Conservation (phyloP, 306 rosid species). For the Ceratonia siliqua region DNA sequence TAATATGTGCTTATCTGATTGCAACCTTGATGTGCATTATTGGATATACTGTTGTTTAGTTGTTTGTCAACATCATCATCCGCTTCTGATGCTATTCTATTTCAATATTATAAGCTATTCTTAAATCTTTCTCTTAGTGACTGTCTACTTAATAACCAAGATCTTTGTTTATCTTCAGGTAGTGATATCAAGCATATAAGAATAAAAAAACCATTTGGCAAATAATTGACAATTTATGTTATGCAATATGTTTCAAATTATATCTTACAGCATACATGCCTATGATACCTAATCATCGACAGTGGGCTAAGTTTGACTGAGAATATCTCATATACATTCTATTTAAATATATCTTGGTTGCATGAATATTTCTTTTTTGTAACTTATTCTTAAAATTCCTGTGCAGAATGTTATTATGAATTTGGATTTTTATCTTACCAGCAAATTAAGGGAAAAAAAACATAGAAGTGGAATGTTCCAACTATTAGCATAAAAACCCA, state of each 20-base stretch:
- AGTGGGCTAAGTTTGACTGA: not conserved
- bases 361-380: conserved; percentile 12
- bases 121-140: not conserved
- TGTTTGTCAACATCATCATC: conserved; percentile 10
- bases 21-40: conserved; percentile 33
- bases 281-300: not conserved
- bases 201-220: conserved; percentile 62
- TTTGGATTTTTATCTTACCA: too few species aligned
- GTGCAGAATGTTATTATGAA: conserved; percentile 87
- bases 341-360: conserved; percentile 8
- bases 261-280: too few species aligned
- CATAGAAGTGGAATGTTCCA: too few species aligned
- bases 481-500: too few species aligned
- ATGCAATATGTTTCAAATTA: too few species aligned
- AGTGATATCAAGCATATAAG: conserved; percentile 97
- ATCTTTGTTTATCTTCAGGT: conserved; percentile 85
- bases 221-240: too few species aligned
- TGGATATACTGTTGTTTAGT: conserved; percentile 35
- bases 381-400: conserved; percentile 13
- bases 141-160: conserved; percentile 44
- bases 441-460: conserved; percentile 76
- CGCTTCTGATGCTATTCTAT: conserved; percentile 25
- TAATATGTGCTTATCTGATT: conserved; percentile 29
- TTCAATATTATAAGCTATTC: not conserved
- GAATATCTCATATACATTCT: conserved; percentile 18